A percentile compares a stretch with the other conserved stretches of the same genome.
Conservation (phyloP, 352 stramenopile species). For the Globisporangium megalacanthum region DNA sequence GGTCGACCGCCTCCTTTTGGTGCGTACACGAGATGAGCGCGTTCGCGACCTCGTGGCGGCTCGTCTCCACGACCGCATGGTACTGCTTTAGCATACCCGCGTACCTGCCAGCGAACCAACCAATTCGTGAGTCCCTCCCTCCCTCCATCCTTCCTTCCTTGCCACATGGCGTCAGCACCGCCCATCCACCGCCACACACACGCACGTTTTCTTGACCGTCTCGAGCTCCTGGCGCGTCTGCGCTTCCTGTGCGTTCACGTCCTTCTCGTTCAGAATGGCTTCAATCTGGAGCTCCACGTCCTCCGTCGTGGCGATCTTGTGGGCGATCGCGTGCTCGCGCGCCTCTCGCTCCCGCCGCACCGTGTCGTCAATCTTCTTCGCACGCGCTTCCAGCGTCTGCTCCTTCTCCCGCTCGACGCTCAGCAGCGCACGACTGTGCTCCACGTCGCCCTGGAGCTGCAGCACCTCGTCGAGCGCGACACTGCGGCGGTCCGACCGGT, state of each 20-base stretch:
- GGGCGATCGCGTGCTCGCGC: slow-evolving; percentile 28
- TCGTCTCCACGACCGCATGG: slow-evolving; percentile 48
- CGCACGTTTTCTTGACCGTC: slow-evolving; percentile 52
- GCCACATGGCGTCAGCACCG: background rate
- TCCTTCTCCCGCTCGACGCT: slow-evolving; percentile 51
- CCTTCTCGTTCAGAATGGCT: slow-evolving; percentile 55
- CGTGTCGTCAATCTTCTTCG: slow-evolving; percentile 53
- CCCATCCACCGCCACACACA: slow-evolving; percentile 2
- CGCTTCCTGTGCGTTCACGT: slow-evolving; percentile 36
- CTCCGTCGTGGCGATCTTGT: slow-evolving; percentile 48
- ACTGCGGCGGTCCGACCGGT: slow-evolving; percentile 47
- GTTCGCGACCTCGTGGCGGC: slow-evolving; percentile 51
- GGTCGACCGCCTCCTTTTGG: slow-evolving; percentile 59
- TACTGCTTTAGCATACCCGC: slow-evolving; percentile 44
- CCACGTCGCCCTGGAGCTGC: slow-evolving; percentile 45
- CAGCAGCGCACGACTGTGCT: slow-evolving; percentile 43
- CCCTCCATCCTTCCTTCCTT: no score
- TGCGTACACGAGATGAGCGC: slow-evolving; percentile 58
- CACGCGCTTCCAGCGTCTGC: slow-evolving; percentile 31
- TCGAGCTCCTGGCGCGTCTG: slow-evolving; percentile 35
- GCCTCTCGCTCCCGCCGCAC: slow-evolving; percentile 50
- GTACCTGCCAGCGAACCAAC: slow-evolving; percentile 23
- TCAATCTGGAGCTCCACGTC: slow-evolving; percentile 71
- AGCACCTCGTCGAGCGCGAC: slow-evolving; percentile 53
- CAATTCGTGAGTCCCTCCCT: slow-evolving; percentile 1